A percentile compares a stretch with the other conserved stretches of the same genome.
Evolutionary conservation across 1,284 basidiomycete species (phyloP).

Genomic region (Ceratobasidium sp.): DNA sequence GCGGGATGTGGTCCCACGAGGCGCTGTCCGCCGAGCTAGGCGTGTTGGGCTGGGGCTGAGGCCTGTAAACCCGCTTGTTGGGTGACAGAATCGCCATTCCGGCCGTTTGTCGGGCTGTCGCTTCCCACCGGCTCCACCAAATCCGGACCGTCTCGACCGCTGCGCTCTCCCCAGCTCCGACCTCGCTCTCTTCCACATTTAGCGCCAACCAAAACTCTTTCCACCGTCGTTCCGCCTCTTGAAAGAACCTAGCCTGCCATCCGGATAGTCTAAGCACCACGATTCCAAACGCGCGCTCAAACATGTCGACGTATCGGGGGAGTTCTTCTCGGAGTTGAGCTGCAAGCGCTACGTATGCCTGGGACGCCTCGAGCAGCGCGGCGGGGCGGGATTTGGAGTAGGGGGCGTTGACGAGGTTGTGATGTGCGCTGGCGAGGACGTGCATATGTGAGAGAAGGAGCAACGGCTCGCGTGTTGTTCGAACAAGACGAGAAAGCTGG

Average conservation of each 20-base stretch:
- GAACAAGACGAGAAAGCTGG: slow-evolving; percentile 65
- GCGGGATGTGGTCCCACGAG: slow-evolving; percentile 24
- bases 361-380: slow-evolving; percentile 72
- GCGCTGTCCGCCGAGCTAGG: slow-evolving; percentile 22
- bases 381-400: slow-evolving; percentile 66
- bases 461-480: slow-evolving; percentile 67
- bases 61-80: not conserved
- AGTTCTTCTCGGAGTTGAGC: slow-evolving; percentile 75
- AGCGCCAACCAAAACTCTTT: slow-evolving; percentile 80
- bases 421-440: slow-evolving; percentile 70
- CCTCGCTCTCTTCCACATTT: slow-evolving; percentile 64
- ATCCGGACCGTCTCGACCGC: slow-evolving; percentile 46
- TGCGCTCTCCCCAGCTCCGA: slow-evolving; percentile 30
- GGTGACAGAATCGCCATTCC: slow-evolving; percentile 19
- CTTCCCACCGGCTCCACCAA: slow-evolving; percentile 45
- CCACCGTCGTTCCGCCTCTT: slow-evolving; percentile 70
- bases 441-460: slow-evolving; percentile 68
- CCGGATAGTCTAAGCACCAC: slow-evolving; percentile 61
- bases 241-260: slow-evolving; percentile 70
- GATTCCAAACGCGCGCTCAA: slow-evolving; percentile 65
- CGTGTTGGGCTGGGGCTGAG: not conserved
- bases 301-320: slow-evolving; percentile 67
- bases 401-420: slow-evolving; percentile 53
- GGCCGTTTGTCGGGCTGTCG: slow-evolving; percentile 29
- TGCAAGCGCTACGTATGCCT: slow-evolving; percentile 76